Percentiles rank a stretch among this genome's conserved stretches.
These are phyloP conservation scores for Microdochium bolleyi DNA, from an alignment of 2,329 filamentous ascomycete species.

Conservation along the genomic window DNA sequence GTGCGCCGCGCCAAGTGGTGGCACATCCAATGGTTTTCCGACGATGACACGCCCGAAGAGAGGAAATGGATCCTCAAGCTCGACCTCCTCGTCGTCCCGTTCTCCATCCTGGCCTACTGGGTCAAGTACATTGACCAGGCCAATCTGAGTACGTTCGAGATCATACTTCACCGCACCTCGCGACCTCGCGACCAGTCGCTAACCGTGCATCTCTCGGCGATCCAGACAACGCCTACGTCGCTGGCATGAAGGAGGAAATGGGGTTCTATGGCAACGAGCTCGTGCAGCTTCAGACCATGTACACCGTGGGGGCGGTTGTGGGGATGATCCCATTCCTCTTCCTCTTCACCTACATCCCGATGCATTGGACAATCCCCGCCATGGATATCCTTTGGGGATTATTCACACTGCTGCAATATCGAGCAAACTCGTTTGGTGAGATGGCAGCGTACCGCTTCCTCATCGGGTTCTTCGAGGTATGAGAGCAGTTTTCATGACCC, in stretches of 20 bases:
- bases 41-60: conserved; percentile 9
- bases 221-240: conserved; percentile 46
- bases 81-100: conserved; percentile 11
- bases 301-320: conserved; percentile 17
- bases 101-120: conserved; percentile 11
- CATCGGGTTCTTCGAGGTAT: conserved; percentile 41
- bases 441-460: conserved; percentile 44
- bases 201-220: not conserved
- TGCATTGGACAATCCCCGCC: conserved; percentile 33
- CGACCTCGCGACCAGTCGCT: not conserved
- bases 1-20: conserved; percentile 6
- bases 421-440: conserved; percentile 37
- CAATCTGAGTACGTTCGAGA: conserved; percentile 7
- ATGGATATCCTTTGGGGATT: conserved; percentile 46
- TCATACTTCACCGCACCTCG: not conserved
- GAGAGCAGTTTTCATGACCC: not conserved
- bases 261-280: conserved; percentile 43
- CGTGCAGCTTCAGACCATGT: conserved; percentile 47
- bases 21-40: conserved; percentile 8
- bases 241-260: conserved; percentile 43
- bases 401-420: conserved; percentile 46
- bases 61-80: conserved; percentile 9
- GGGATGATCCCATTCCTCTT: conserved; percentile 45
- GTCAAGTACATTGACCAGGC: conserved; percentile 13
- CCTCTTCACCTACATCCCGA: conserved; percentile 35